phyloP scores from a whole-genome alignment of 2,329 filamentous ascomycete genomes.

The Mycogone perniciosa region DNA sequence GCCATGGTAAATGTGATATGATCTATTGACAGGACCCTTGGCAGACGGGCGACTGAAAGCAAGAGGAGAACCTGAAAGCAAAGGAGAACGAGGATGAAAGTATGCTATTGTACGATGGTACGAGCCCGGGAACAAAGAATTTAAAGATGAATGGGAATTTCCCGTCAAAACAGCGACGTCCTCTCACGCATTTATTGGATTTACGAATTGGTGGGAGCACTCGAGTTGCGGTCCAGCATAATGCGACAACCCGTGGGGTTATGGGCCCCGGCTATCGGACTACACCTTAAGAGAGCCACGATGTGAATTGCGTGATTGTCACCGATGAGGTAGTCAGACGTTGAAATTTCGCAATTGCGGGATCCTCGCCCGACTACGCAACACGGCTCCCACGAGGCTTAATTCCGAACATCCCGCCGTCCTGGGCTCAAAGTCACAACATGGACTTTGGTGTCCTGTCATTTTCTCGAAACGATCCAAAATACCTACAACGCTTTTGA shows the following conservation, averaged over 20 bases:
- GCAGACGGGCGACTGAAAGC: neutral
- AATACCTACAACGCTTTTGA: too few relatives aligned
- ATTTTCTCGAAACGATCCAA: too few relatives aligned
- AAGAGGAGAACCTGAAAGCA: neutral
- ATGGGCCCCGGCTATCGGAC: conserved; percentile 3
- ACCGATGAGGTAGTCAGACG: conserved; percentile 14
- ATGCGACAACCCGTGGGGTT: conserved; percentile 9
- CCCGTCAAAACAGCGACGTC: neutral
- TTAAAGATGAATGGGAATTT: neutral
- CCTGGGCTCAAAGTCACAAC: neutral
- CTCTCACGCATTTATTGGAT: neutral
- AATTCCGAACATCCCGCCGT: neutral
- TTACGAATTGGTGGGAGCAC: conserved; percentile 1
- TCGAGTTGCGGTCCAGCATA: conserved; percentile 7
- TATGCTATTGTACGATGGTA: too few relatives aligned
- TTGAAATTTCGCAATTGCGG: conserved; percentile 13
- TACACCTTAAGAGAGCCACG: conserved; percentile 1
- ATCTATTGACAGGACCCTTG: neutral
- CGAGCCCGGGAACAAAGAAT: too few relatives aligned
- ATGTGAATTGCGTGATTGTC: conserved; percentile 6
- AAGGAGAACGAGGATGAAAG: neutral
- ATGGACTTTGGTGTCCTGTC: neutral
- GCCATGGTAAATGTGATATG: conserved; percentile 21
- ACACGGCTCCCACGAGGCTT: neutral
- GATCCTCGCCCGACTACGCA: conserved; percentile 2